Evolutionary conservation across 2,329 filamentous ascomycete species (phyloP), one percentile per base, ranked within the genome.

Genomic region (Zopfia rhizophila): DNA sequence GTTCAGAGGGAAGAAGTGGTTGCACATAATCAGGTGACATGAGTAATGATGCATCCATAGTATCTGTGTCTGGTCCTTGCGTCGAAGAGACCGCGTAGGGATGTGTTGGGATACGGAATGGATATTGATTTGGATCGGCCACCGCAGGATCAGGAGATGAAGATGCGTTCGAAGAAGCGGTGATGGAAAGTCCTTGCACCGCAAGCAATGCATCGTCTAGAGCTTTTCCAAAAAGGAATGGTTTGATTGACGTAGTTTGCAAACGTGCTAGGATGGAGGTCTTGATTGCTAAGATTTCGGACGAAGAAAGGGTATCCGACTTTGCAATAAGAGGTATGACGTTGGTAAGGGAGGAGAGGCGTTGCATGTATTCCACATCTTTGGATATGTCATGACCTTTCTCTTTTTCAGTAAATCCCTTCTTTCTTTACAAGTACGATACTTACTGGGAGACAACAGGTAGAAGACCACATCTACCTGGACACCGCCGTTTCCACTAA

Each of bases 1-100:
- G 82, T 45, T 97, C 92, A 7, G 91, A 94, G 0, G 82, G 73
- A 3, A 89, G 74, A 4, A 97, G 78, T 1, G 93, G 93, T 51
- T 90, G 87, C 11, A 94, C 78, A 65, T 97, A 97, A 61, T 94
- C 89, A 1, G 92, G 87, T 44, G 87, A 91, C 93, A 97, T 97
- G 13, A 97, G 80, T 0, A 96, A 78, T 61, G 91, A 96, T 13
- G 92, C 93, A 68, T 97, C 93, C 87, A 97, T 95, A 30, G 82
- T 85, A 27, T 96, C 90, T 49, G 85, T 76, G 60, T 97, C 91
- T 16, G 83, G 82, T 1, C 82, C 83, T 17, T 83, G 78, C 10
- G 83, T 82, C 14, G 89, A 94, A 1, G 93, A 97, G 14, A 96
- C 81, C 1, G 90, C 85, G 64, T 90, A 95, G 87, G 84, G 47